A percentile compares a stretch with the other conserved stretches of the same genome.
These are phyloP conservation scores for Salix viminalis DNA, from an alignment of 345 rosid species.

Conservation along the genomic window DNA sequence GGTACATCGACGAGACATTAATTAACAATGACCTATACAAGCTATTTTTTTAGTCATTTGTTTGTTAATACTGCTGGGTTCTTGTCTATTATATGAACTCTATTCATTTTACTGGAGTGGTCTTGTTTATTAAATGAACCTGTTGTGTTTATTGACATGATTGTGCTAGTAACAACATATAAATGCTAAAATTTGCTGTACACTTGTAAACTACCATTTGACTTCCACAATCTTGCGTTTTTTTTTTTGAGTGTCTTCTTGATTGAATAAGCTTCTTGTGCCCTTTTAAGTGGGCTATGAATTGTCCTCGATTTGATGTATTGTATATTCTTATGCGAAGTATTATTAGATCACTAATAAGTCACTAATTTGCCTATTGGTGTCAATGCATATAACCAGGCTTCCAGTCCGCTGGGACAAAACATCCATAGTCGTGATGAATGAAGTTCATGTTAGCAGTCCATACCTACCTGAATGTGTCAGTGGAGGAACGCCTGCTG, in stretches of 20 bases:
- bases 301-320: background rate
- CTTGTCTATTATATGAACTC: background rate
- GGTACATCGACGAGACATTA: background rate
- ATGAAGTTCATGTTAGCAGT: conserved; percentile 85
- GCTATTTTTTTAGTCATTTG: background rate
- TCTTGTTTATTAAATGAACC: background rate
- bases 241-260: background rate
- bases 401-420: conserved; percentile 98
- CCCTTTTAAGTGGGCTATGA: background rate
- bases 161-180: background rate
- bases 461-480: conserved; percentile 88
- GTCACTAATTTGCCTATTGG: background rate
- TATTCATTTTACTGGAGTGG: background rate
- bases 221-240: background rate
- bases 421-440: conserved; percentile 80
- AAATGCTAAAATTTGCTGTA: background rate
- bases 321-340: background rate
- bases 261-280: background rate
- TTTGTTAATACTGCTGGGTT: background rate
- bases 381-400: conserved; percentile 38
- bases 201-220: background rate
- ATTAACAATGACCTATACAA: background rate
- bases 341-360: background rate
- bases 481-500: conserved; percentile 85
- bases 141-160: background rate